Evolutionary conservation across 176 grass and related monocot species (phyloP).

Genomic region (Lolium perenne): DNA sequence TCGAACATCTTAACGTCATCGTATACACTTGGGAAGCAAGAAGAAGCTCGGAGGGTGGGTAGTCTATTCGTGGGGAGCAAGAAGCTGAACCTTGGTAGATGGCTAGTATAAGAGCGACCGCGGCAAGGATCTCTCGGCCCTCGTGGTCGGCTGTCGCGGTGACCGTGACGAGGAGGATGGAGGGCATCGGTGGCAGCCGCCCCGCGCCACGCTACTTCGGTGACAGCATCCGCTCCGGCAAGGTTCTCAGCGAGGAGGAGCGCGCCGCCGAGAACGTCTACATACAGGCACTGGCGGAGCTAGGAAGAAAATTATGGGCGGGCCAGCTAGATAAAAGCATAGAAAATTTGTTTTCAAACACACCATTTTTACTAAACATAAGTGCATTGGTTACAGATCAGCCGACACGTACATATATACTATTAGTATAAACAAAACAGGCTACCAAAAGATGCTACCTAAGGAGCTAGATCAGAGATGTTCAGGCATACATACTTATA

Average conservation of each 20-base stretch:
- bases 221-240: constrained; percentile 63
- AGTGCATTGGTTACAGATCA: no score
- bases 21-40: constrained; percentile 24
- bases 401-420: no score
- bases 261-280: constrained; percentile 81
- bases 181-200: constrained; percentile 24
- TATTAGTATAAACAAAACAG: no score
- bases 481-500: no score
- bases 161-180: constrained; percentile 45
- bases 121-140: neutral
- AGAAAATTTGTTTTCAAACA: no score
- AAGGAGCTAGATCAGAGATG: no score
- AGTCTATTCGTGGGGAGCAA: neutral
- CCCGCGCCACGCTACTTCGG: constrained; percentile 66
- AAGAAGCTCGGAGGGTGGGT: neutral
- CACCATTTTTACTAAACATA: no score
- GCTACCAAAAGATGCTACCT: no score
- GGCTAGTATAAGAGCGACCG: constrained; percentile 59
- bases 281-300: no score
- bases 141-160: constrained; percentile 6
- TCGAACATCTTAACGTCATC: neutral
- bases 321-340: no score
- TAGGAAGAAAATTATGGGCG: no score
- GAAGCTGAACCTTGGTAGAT: neutral
- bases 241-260: constrained; percentile 88